These are phyloP conservation scores for Polyporus arcularius DNA, from an alignment of 768 basidiomycete species.

Conservation along the genomic window DNA sequence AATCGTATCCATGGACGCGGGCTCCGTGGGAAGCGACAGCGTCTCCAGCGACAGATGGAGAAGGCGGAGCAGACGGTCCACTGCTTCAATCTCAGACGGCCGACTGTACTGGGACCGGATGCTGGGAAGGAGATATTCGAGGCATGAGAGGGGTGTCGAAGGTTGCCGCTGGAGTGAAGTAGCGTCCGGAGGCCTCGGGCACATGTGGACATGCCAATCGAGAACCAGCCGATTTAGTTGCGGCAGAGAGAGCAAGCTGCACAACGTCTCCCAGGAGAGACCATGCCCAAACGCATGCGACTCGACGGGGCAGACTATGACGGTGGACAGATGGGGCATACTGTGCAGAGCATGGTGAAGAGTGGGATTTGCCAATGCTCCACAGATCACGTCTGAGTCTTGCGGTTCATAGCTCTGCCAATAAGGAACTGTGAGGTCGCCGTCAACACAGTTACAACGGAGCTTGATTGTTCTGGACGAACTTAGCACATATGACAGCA, in stretches of 20 bases:
- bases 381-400: background rate
- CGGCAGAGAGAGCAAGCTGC: background rate
- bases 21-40: background rate
- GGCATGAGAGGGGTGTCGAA: background rate
- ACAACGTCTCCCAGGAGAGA: background rate
- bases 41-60: background rate
- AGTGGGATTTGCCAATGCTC: background rate
- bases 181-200: background rate
- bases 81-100: background rate
- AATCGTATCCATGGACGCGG: background rate
- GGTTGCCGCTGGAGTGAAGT: background rate
- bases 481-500: background rate
- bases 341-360: background rate
- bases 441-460: background rate
- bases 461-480: background rate
- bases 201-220: background rate
- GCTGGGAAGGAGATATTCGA: background rate
- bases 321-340: background rate
- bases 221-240: background rate
- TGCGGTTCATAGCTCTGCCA: background rate
- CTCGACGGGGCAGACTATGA: background rate
- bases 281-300: background rate
- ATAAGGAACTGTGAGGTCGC: background rate
- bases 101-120: background rate
- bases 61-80: background rate